Evolutionary conservation across 2,329 filamentous ascomycete genomes (phyloP).

Genomic region (Arthrobotrys entomopaga): DNA sequence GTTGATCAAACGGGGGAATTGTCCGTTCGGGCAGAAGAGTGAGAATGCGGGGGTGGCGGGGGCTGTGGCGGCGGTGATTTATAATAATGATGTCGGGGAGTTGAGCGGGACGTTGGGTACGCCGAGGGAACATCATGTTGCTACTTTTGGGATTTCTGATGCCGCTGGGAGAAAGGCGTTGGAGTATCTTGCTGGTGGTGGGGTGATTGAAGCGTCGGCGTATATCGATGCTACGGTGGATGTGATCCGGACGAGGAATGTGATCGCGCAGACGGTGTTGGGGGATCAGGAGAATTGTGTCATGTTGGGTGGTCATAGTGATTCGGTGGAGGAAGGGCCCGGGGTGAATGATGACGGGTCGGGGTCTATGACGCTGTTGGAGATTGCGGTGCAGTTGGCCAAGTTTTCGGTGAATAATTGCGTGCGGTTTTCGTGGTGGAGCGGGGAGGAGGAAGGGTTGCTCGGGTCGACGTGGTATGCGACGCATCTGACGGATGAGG

Average conservation of each 20-base stretch:
- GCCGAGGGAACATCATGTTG: constrained; percentile 61
- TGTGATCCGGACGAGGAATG: constrained; percentile 69
- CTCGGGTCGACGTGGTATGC: constrained; percentile 73
- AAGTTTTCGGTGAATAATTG: constrained; percentile 72
- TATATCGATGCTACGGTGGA: constrained; percentile 71
- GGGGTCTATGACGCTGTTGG: constrained; percentile 67
- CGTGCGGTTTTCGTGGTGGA: constrained; percentile 75
- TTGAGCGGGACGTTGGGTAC: constrained; percentile 76
- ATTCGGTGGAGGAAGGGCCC: constrained; percentile 72
- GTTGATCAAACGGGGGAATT: constrained; percentile 75
- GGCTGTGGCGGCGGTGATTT: constrained; percentile 76
- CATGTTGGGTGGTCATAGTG: constrained; percentile 73
- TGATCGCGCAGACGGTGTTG: constrained; percentile 71
- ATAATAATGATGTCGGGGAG: constrained; percentile 74
- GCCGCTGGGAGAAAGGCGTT: constrained; percentile 22
- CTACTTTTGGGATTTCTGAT: constrained; percentile 49
- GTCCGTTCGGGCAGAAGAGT: constrained; percentile 77
- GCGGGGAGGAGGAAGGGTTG: constrained; percentile 74
- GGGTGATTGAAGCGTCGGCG: constrained; percentile 67
- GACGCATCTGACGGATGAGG: constrained; percentile 67
- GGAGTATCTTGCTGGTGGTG: constrained; percentile 60
- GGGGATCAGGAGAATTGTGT: constrained; percentile 73
- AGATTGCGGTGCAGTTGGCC: constrained; percentile 71
- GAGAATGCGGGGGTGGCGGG: constrained; percentile 74
- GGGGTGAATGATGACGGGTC: constrained; percentile 66